Evolutionary conservation across 2,329 filamentous ascomycete genomes (phyloP).

Genomic region (Diaporthe sp.): DNA sequence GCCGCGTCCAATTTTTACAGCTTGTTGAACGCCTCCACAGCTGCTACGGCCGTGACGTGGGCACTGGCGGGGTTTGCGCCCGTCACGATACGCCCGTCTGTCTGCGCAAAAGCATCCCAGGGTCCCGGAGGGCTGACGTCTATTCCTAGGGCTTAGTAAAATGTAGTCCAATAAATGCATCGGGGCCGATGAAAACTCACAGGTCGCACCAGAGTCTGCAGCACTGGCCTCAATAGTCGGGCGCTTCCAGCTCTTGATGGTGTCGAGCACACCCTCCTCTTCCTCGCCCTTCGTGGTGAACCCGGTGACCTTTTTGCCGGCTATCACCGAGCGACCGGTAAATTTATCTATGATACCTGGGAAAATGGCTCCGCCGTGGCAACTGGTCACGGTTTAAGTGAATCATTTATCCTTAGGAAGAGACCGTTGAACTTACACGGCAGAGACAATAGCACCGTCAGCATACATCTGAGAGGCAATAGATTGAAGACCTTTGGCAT

Average conservation of each 20-base stretch:
- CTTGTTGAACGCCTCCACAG: neutral
- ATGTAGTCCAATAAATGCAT: fast-evolving
- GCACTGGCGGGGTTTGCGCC: slow-evolving; percentile 5
- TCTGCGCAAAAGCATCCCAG: neutral
- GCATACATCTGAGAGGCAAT: neutral
- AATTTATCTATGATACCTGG: neutral
- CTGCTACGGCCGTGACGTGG: slow-evolving; percentile 1
- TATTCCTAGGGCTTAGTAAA: neutral
- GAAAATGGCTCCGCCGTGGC: slow-evolving; percentile 2
- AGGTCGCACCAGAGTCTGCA: neutral
- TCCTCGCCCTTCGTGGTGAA: neutral
- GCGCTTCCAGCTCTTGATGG: slow-evolving; percentile 3
- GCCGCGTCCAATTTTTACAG: neutral
- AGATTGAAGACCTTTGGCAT: neutral
- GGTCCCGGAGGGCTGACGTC: slow-evolving; percentile 1
- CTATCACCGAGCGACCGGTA: neutral
- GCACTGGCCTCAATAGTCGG: slow-evolving; percentile 4
- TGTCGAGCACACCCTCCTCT: neutral
- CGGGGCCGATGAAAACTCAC: neutral
- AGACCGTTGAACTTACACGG: neutral
- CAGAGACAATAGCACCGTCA: slow-evolving; percentile 2
- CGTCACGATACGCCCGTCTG: slow-evolving; percentile 1
- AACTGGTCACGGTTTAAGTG: neutral
- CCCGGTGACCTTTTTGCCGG: neutral
- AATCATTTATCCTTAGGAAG: too few relatives aligned